Evolutionary conservation across 768 basidiomycete genomes (phyloP).

Genomic region (Pleurotus citrinopileatus): DNA sequence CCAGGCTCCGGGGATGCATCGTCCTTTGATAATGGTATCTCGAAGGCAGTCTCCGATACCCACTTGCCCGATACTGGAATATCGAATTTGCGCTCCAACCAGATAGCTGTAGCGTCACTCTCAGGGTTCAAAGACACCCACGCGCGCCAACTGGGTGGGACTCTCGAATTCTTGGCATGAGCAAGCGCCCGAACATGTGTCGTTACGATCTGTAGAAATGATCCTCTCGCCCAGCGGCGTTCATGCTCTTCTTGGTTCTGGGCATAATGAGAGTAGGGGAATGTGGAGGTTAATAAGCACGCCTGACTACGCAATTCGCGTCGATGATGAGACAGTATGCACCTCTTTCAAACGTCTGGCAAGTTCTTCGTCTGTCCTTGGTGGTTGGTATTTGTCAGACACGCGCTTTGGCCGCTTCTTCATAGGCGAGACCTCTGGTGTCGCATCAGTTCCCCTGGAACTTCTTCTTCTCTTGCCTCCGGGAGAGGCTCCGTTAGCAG

Average conservation of each 20-base stretch:
- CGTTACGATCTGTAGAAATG: conserved; percentile 55
- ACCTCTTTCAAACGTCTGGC: conserved; percentile 70
- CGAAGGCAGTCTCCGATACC: conserved; percentile 57
- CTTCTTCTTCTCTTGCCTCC: conserved; percentile 33
- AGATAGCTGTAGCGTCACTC: conserved; percentile 74
- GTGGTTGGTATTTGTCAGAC: conserved; percentile 45
- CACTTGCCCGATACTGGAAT: conserved; percentile 63
- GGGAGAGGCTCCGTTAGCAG: conserved; percentile 12
- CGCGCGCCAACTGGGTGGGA: conserved; percentile 49
- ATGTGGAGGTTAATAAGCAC: conserved; percentile 16
- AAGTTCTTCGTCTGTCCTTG: conserved; percentile 62
- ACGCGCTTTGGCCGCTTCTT: conserved; percentile 41
- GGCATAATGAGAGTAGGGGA: conserved; percentile 13
- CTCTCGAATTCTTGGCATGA: conserved; percentile 21
- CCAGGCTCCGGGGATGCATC: conserved; percentile 27
- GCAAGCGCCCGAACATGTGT: conserved; percentile 32
- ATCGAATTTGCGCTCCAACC: conserved; percentile 76
- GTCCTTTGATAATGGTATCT: conserved; percentile 45
- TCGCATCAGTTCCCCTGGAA: conserved; percentile 18
- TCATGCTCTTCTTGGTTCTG: conserved; percentile 75
- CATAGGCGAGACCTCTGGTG: conserved; percentile 19
- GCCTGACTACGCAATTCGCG: conserved; percentile 14
- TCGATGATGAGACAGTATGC: conserved; percentile 19
- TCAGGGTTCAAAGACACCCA: conserved; percentile 79
- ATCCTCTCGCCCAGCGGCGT: conserved; percentile 70